Base-by-base conservation (phyloP, 495 filamentous ascomycete species). In the Aspergillus sclerotioniger region DNA sequence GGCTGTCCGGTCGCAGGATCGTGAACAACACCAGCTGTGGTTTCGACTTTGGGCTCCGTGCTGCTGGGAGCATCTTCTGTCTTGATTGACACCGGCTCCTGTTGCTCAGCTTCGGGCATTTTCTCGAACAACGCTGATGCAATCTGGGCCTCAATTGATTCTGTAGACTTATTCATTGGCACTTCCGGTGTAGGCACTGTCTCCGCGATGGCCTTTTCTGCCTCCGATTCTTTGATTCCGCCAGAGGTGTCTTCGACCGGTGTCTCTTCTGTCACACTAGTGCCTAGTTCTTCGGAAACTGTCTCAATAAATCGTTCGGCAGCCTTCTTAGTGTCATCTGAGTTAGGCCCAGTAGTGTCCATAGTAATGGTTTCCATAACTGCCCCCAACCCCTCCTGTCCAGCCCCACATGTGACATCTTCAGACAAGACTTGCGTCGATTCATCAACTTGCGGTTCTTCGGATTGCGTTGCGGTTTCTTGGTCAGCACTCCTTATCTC, bases 381-480 rank as follows among this genome's bases (percentile, higher is more conserved):
- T 41, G 37, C n/a, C 37, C n/a, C 37, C n/a, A 1, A 2, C 37
- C n/a, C 37, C 13, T 41, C n/a, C 12, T 41, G 37, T 41, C 13
- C 6, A n/a, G 8, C n/a, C n/a, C n/a, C 37, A n/a, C 8, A 6
- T 6, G 37, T 4, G 37, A 15, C 37, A n/a, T 1, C 37, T n/a
- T 41, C 37, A n/a, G 37, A 41, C 2, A 41, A 15, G 37, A 13
- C 37, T 1, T 7, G 13, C 13, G 13, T 41, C 13, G 37, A n/a
- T n/a, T 15, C n/a, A n/a, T n/a, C 12, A 13, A 6, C 37, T n/a
- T 41, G 13, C 5, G 37, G 41, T 15, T 65, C 62, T 3, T 47
- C 31, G 9, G 50, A 7, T 20, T 64, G 64, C 20, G 41, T 17
- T 12, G 67, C 56, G 9, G 43, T 39, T 20, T 57, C 55, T 16